Conservation (phyloP, 179 eudicot genomes). For the Silene coronaria region DNA sequence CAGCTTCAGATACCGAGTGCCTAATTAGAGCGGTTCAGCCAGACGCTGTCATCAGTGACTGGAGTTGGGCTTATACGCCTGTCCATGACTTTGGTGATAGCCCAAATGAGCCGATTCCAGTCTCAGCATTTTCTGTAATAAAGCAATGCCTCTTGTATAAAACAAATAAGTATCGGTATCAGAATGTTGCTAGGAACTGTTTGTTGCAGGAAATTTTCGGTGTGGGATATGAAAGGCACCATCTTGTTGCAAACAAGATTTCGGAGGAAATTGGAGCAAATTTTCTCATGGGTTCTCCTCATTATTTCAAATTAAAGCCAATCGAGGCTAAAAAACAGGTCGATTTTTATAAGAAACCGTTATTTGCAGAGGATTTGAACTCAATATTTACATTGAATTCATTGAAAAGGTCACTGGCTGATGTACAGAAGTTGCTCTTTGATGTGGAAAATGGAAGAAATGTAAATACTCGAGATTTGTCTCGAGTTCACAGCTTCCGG, state of each 20-base stretch:
- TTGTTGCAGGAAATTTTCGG: slow-evolving; percentile 17
- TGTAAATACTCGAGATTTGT: background rate
- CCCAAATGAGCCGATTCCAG: slow-evolving; percentile 15
- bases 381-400: background rate
- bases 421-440: background rate
- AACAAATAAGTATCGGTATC: slow-evolving; percentile 8
- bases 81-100: slow-evolving; percentile 15
- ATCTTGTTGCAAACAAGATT: slow-evolving; percentile 6
- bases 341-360: background rate
- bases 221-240: slow-evolving; percentile 7
- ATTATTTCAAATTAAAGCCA: background rate
- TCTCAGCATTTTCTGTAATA: slow-evolving; percentile 1
- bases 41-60: slow-evolving; percentile 19
- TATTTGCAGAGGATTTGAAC: background rate
- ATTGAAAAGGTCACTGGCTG: background rate
- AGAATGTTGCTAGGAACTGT: slow-evolving; percentile 5
- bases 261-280: slow-evolving; percentile 14
- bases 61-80: slow-evolving; percentile 3
- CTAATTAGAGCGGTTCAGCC: slow-evolving; percentile 10
- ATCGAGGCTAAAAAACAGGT: background rate
- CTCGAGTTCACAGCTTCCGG: slow-evolving; percentile 5
- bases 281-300: slow-evolving; percentile 16
- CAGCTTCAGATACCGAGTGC: slow-evolving; percentile 2
- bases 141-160: background rate
- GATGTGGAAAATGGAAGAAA: slow-evolving; percentile 5